Base-by-base conservation (phyloP, 768 basidiomycete species). In the Termitomyces eurrhizus region DNA sequence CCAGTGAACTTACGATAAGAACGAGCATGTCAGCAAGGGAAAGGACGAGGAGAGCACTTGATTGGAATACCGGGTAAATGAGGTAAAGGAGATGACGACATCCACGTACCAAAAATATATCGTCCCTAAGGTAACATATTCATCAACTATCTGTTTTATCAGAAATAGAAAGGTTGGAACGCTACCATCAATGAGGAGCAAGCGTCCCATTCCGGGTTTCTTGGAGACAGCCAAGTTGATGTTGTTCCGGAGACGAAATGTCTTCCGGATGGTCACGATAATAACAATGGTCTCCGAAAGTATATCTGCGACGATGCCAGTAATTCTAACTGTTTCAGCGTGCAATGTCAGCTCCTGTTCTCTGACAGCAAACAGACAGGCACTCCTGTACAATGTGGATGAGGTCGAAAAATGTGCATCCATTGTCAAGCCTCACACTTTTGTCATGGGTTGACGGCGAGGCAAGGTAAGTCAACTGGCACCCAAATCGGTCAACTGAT, bases 231-330 rank as follows among this genome's bases (percentile, higher is more conserved):
- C 67, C 9, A 65, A 36, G 1, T 66, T 62, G 14, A 68, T n/a
- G 52, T 65, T 65, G 51, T 52, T 66, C 46, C 69, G 61, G 39
- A 72, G 59, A n/a, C 61, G 60, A 54, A 69, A 68, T 2, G 71
- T 73, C 54, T 68, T 67, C 36, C 49, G 63, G 35, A 72, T 46
- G 3, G 72, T 73, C 16, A 73, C 71, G 18, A 62, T 41, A 45
- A 73, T 71, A 46, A 72, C 72, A 21, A 72, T 71, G 2, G 57
- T 64, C 51, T 73, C 72, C 4, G 70, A 67, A 4, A 72, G 58
- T 18, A 73, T 61, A 52, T 73, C 72, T 21, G 69, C 70, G 14
- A 67, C 57, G 32, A 73, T 70, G 1, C 71, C 72, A 8, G 65
- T 61, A 24, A 73, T 69, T 33, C 72, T 64, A 46, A 71, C 72